A percentile compares a stretch with the other conserved stretches of the same genome.
These are phyloP conservation scores for Mycosphaerella sp. DNA, from an alignment of 2,329 filamentous ascomycete species.

Conservation along the genomic window DNA sequence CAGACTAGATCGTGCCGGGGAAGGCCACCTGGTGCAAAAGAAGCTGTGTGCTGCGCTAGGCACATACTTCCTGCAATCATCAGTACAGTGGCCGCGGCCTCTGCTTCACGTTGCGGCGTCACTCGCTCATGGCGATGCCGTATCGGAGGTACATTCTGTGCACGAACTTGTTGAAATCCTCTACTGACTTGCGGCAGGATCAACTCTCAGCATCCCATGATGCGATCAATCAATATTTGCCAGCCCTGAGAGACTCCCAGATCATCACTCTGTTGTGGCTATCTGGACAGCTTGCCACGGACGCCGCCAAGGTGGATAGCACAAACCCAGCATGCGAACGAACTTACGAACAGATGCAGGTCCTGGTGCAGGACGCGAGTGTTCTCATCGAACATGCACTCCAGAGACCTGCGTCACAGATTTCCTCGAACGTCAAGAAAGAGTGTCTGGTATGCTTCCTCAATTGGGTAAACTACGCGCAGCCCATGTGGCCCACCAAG, in stretches of 20 bases:
- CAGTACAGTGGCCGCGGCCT: constrained; percentile 60
- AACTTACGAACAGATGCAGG: constrained; percentile 42
- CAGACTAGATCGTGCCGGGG: constrained; percentile 45
- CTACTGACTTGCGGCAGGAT: constrained; percentile 9
- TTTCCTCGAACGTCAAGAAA: constrained; percentile 12
- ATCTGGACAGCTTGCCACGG: constrained; percentile 56
- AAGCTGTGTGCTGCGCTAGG: constrained; percentile 74
- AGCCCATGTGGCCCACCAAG: constrained; percentile 55
- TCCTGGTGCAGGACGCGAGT: constrained; percentile 48
- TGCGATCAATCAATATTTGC: constrained; percentile 42
- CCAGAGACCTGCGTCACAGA: constrained; percentile 5
- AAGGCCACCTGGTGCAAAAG: constrained; percentile 57
- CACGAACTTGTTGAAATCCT: background rate
- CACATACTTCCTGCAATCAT: constrained; percentile 67
- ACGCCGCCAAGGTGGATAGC: constrained; percentile 59
- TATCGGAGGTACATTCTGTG: background rate
- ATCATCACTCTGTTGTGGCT: constrained; percentile 61
- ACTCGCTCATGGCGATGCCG: constrained; percentile 21
- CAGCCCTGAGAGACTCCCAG: constrained; percentile 45
- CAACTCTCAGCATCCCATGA: constrained; percentile 39
- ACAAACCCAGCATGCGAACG: constrained; percentile 17
- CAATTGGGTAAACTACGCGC: constrained; percentile 68
- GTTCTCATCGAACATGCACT: constrained; percentile 38
- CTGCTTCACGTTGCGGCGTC: constrained; percentile 37
- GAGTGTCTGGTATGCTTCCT: constrained; percentile 34